phyloP scores from a whole-genome alignment of 768 basidiomycete genomes.

The Calocybe gangraenosa region DNA sequence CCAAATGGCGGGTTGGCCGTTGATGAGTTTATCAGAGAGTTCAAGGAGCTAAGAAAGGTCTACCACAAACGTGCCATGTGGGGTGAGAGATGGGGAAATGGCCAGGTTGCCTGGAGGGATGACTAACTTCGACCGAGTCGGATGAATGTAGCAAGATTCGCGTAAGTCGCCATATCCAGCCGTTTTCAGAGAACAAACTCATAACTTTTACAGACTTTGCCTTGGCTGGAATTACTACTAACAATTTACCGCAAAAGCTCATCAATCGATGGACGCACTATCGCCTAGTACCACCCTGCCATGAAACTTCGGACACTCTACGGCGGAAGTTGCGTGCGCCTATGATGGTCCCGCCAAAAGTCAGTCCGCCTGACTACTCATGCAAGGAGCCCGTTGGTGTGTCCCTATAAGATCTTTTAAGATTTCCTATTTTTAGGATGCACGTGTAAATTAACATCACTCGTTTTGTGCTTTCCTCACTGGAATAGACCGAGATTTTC shows the following conservation, averaged over 20 bases:
- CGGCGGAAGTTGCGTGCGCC: constrained; percentile 7
- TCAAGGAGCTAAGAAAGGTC: constrained; percentile 81
- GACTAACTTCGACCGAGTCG: constrained; percentile 29
- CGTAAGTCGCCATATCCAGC: neutral
- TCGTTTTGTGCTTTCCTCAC: neutral
- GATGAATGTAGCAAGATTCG: neutral
- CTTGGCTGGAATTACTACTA: neutral
- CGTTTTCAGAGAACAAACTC: neutral
- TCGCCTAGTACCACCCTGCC: neutral
- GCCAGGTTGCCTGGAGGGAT: constrained; percentile 84
- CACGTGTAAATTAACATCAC: too few species aligned
- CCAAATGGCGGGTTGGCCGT: constrained; percentile 52
- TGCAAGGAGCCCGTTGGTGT: too few species aligned
- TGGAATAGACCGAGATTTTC: neutral
- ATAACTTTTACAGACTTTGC: neutral
- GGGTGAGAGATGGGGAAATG: constrained; percentile 82
- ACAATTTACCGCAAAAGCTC: neutral
- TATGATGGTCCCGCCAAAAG: neutral
- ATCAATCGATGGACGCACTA: neutral
- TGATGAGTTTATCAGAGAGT: constrained; percentile 85
- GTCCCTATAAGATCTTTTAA: too few species aligned
- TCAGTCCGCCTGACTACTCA: too few species aligned
- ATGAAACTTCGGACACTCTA: constrained; percentile 17
- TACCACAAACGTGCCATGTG: constrained; percentile 94
- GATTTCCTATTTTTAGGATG: too few species aligned